phyloP scores from a whole-genome alignment of 176 grass and related monocot species.

The Aegilops bicornis region DNA sequence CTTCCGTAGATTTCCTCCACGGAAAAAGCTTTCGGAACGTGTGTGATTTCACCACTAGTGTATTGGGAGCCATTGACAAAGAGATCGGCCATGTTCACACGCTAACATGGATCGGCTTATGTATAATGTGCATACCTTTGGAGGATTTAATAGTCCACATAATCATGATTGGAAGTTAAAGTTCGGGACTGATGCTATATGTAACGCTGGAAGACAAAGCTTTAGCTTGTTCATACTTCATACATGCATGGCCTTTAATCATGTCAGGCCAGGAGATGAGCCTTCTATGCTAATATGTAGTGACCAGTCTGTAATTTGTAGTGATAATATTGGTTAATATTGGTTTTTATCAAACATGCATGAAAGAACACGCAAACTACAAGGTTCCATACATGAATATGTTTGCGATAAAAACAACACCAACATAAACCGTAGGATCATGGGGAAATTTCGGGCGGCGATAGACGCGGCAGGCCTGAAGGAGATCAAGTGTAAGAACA shows the following conservation, averaged over 20 bases:
- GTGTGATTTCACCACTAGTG: slow-evolving; percentile 31
- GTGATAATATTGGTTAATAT: background rate
- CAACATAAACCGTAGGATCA: too few relatives aligned
- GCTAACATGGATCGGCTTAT: background rate
- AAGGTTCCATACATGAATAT: background rate
- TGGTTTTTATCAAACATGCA: background rate
- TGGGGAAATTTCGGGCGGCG: too few relatives aligned
- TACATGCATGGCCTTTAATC: slow-evolving; percentile 28
- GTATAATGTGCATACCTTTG: background rate
- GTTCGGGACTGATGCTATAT: slow-evolving; percentile 2
- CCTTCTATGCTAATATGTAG: slow-evolving; percentile 10
- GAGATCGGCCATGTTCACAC: slow-evolving; percentile 31
- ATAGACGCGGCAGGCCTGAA: too few relatives aligned
- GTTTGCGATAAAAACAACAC: too few relatives aligned
- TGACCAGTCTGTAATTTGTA: background rate
- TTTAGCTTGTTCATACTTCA: slow-evolving; percentile 25
- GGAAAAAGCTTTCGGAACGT: slow-evolving; percentile 19
- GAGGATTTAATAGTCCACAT: background rate
- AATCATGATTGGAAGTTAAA: slow-evolving; percentile 34
- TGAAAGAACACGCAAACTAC: background rate
- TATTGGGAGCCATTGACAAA: slow-evolving; percentile 45
- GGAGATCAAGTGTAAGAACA: too few relatives aligned
- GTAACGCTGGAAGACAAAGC: slow-evolving; percentile 19
- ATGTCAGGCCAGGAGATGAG: slow-evolving; percentile 15
- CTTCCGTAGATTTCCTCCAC: slow-evolving; percentile 39